Percentiles rank a stretch among this genome's conserved stretches.
These are phyloP conservation scores for Globisporangium irregulare DNA, from an alignment of 352 stramenopile genomes.

Conservation along the genomic window DNA sequence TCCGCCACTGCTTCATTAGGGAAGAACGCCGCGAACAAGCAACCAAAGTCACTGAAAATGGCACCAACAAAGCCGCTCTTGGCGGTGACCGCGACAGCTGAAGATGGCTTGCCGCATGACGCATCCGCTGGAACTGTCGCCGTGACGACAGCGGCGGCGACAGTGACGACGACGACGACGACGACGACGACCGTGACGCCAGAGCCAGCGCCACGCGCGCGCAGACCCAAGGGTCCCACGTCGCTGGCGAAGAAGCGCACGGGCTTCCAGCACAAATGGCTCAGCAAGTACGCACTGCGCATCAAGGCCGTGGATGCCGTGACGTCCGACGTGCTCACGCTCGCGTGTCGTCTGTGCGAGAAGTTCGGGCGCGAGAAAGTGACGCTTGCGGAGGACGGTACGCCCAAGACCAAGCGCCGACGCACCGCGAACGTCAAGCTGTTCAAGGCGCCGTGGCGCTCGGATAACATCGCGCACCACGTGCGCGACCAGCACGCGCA, in stretches of 20 bases:
- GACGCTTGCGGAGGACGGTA: neutral
- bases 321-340: conserved; percentile 15
- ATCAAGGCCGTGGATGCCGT: conserved; percentile 15
- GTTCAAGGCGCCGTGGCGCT: conserved; percentile 21
- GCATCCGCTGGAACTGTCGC: neutral
- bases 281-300: conserved; percentile 19
- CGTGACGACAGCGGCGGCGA: neutral
- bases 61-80: conserved; percentile 3
- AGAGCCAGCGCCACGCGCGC: neutral
- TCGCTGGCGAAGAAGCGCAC: conserved; percentile 14
- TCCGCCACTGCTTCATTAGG: neutral
- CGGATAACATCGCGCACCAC: conserved; percentile 20
- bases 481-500: conserved; percentile 15
- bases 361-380: conserved; percentile 20
- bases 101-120: neutral
- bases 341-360: conserved; percentile 19
- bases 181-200: neutral
- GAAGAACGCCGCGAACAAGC: neutral
- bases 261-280: conserved; percentile 18
- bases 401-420: conserved; percentile 12
- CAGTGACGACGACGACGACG: neutral
- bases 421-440: conserved; percentile 17
- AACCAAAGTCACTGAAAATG: conserved; percentile 10
- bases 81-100: neutral
- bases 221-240: neutral